Evolutionary conservation across 1,284 basidiomycete genomes (phyloP), one percentile per base, ranked within the genome.

Genomic region (Bondarzewia mesenterica): DNA sequence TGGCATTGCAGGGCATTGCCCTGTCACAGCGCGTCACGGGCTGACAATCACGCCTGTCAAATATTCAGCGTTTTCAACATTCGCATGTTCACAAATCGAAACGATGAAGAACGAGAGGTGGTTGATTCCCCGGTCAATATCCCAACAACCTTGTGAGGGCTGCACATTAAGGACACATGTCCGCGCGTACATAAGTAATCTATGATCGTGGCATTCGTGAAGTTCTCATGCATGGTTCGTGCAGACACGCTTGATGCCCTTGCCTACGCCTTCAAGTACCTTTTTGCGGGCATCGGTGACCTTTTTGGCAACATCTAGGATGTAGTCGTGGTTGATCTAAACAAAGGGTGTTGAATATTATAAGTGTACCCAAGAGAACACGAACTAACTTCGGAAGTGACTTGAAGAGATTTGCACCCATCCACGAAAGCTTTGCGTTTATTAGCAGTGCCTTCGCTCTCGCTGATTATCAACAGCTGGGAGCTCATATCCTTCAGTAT

Each of bases 251-350:
- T 61, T 59, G 48, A 85, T 70, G 22, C 86, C 85, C 60, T 83
- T 87, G 20, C 77, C 80, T 40, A 82, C 66, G 27, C 85, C 85
- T 49, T 85, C 85, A n/a, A 79, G 61, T 6, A 82, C 73, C 62
- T 79, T 85, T 61, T 78, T 85, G 36, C 80, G 77, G 2, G 85
- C 68, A 37, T 89, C 86, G 1, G 72, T 74, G 29, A 83, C 62
- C 56, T 71, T 82, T 68, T 84, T 87, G 12, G 76, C 77, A 25
- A 83, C 62, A 32, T 71, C 70, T 44, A 78, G 61, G 32, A 82
- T 68, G 54, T 82, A 83, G 50, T 89, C 86, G 38, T 76, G 72
- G 52, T 79, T 77, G 45, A 88, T 69, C 83, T 88, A 53, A 20
- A 42, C 44, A n/a, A 35, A 18, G 23, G 29, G 39, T 22, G 48